Evolutionary conservation across 1,284 basidiomycete species (phyloP).

Genomic region (Ustilago curta): DNA sequence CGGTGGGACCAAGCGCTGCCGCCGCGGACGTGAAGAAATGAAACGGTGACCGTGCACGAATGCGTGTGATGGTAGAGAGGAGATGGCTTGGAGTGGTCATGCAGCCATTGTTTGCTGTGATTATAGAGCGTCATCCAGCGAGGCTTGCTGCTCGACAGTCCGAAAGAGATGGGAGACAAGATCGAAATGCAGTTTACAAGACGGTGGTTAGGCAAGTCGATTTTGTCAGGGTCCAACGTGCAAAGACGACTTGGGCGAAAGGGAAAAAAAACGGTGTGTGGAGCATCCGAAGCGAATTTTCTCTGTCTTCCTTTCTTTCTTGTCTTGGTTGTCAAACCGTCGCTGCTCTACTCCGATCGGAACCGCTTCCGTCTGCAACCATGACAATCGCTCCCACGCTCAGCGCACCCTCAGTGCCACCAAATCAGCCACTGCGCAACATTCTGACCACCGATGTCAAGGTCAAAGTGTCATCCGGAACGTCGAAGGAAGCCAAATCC

Average conservation of each 20-base stretch:
- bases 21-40: not conserved
- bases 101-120: slow-evolving; percentile 1
- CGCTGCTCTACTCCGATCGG: not conserved
- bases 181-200: too few species aligned
- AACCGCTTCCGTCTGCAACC: not conserved
- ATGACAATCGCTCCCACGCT: slow-evolving; percentile 37
- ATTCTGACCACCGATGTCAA: slow-evolving; percentile 35
- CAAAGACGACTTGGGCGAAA: too few species aligned
- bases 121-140: too few species aligned
- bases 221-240: too few species aligned
- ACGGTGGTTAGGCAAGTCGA: too few species aligned
- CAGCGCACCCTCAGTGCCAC: slow-evolving; percentile 8
- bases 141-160: not conserved
- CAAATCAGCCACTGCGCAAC: slow-evolving; percentile 19
- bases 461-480: slow-evolving; percentile 48
- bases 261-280: not conserved
- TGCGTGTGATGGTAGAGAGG: slow-evolving; percentile 8
- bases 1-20: not conserved
- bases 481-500: slow-evolving; percentile 43
- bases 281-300: not conserved
- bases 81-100: slow-evolving; percentile 10
- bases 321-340: not conserved
- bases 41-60: slow-evolving; percentile 21
- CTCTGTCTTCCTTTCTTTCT: not conserved
- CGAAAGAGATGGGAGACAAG: too few species aligned